A percentile compares a stretch with the other conserved stretches of the same genome.
Conservation (phyloP, 2,329 filamentous ascomycete genomes). For the Penicillium sp. region DNA sequence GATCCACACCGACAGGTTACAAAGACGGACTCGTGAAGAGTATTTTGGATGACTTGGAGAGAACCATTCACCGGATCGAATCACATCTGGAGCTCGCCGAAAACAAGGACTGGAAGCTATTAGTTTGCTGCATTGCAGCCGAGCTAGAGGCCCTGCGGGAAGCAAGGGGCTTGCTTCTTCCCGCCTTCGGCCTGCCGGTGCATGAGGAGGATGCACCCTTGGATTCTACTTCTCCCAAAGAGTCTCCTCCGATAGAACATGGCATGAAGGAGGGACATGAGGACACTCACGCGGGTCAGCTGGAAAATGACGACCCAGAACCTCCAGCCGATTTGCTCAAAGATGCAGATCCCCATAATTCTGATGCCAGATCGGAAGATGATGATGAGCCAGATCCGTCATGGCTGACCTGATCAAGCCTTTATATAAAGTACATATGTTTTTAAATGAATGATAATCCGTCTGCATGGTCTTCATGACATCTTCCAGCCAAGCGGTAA, state of each 20-base stretch:
- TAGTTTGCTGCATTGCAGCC: slow-evolving; percentile 61
- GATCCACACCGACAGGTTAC: slow-evolving; percentile 9
- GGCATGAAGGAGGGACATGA: slow-evolving; percentile 1
- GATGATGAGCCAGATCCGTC: slow-evolving; percentile 45
- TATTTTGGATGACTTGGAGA: slow-evolving; percentile 46
- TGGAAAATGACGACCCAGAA: slow-evolving; percentile 31
- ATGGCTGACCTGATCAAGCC: slow-evolving; percentile 36
- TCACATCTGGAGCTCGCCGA: slow-evolving; percentile 51
- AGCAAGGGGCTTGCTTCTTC: slow-evolving; percentile 36
- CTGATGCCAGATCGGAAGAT: slow-evolving; percentile 33
- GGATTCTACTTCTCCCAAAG: slow-evolving; percentile 9
- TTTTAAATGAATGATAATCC: not conserved
- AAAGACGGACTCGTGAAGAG: slow-evolving; percentile 25
- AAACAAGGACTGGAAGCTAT: slow-evolving; percentile 56
- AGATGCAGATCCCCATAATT: slow-evolving; percentile 24
- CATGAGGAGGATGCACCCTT: slow-evolving; percentile 12
- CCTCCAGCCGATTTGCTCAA: slow-evolving; percentile 37
- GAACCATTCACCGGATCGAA: slow-evolving; percentile 47
- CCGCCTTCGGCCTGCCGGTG: slow-evolving; percentile 29
- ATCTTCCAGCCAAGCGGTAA: not conserved
- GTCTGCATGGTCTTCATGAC: not conserved
- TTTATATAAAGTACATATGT: not conserved
- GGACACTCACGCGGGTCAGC: slow-evolving; percentile 15
- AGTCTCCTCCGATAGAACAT: slow-evolving; percentile 4
- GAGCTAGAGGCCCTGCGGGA: slow-evolving; percentile 56